phyloP scores from a whole-genome alignment of 2,329 filamentous ascomycete species.

The Sporothrix curviconia region DNA sequence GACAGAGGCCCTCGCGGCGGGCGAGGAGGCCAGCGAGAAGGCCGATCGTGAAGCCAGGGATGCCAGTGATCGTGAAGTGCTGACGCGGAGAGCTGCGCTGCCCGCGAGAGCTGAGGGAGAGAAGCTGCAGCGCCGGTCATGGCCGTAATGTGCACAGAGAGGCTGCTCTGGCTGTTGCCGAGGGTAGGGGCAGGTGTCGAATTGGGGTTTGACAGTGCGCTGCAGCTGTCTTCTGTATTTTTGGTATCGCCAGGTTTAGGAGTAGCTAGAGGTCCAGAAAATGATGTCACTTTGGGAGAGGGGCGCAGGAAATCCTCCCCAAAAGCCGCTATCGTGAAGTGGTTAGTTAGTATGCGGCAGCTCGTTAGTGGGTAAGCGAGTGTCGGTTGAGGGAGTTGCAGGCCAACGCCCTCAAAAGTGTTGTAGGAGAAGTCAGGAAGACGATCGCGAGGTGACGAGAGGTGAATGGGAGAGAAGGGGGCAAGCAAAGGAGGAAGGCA shows the following conservation, averaged over 20 bases:
- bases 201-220: neutral
- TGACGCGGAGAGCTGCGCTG: neutral
- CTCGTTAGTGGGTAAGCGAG: conserved; percentile 2
- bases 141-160: neutral
- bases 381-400: neutral
- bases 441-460: neutral
- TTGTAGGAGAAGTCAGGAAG: neutral
- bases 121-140: conserved; percentile 12
- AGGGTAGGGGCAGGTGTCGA: too few species aligned
- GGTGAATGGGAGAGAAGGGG: neutral
- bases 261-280: too few species aligned
- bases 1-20: neutral
- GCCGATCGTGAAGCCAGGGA: neutral
- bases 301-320: neutral
- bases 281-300: conserved; percentile 12
- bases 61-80: neutral
- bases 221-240: neutral
- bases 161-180: neutral
- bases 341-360: neutral
- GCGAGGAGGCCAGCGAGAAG: neutral
- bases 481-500: neutral
- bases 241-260: neutral
- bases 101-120: conserved; percentile 4
- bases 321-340: conserved; percentile 11
- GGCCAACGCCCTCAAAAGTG: neutral